Evolutionary conservation across 768 basidiomycete species (phyloP), one percentile per base, ranked within the genome.

Genomic region (Trametes sanguinea): DNA sequence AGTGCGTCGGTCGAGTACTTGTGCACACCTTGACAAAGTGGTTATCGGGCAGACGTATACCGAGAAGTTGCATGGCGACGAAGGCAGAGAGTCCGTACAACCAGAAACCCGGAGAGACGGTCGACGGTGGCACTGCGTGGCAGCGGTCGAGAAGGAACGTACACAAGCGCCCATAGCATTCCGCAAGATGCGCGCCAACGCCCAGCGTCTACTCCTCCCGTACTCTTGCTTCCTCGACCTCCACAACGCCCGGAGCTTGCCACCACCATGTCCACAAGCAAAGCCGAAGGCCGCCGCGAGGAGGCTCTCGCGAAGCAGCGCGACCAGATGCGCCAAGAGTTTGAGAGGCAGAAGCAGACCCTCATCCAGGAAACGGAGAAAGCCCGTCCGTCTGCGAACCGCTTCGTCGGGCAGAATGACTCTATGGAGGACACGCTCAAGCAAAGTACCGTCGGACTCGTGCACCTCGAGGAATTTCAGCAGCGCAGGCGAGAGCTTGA

Each of bases 341-440:
- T 83, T 66, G 87, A 92, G 68, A 83, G 88, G 17, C 89, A 92
- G 72, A 92, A 92, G 68, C 85, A 89, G 71, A 82, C 82, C 48
- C 85, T 94, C 73, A 86, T 92, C 68, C 85, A 82, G 71, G 95
- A 97, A 77, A 95, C 94, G 2, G 92, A 96, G 78, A 95, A 95
- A 75, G 88, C 92, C 42, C 89, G 94, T 33, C 92, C 94, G 4
- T 91, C 92, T 0, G 76, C 85, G 3, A 88, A 89, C 71, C 90
- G 95, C 63, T 98, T 98, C 75, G 91, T 96, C 40, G 93, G 94
- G 1, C 92, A 95, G 73, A 86, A 92, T 75, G 95, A 98, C 72
- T 93, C 92, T 4, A 87, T 97, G 82, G 96, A 98, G 74, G 96
- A 98, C 61, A 83, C 86, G 6, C 82, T 98, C 53, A 97, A 96